Percentiles rank a stretch among this genome's conserved stretches.
These are phyloP conservation scores for Papiliotrema nemorosa DNA, from an alignment of 1,284 basidiomycete genomes.

Conservation along the genomic window DNA sequence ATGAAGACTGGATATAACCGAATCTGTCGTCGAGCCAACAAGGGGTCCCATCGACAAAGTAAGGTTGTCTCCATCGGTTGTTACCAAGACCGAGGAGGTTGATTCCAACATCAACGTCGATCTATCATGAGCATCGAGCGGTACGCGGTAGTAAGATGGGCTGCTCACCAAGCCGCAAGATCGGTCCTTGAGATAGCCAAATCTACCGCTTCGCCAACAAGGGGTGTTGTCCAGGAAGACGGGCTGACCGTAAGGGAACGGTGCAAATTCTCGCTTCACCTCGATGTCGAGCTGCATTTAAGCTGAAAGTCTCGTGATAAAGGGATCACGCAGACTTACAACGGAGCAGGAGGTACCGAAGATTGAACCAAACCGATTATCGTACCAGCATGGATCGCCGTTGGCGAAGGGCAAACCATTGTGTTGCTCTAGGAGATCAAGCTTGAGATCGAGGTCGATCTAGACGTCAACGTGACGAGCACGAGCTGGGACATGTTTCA, in stretches of 20 bases:
- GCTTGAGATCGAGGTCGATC: constrained; percentile 2
- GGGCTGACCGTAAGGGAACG: constrained; percentile 1
- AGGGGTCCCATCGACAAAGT: constrained; percentile 5
- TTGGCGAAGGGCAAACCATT: not conserved
- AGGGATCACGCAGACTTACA: constrained; percentile 9
- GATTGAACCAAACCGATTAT: constrained; percentile 9
- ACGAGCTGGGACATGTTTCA: not conserved
- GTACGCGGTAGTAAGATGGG: too few species aligned
- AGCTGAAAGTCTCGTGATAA: not conserved
- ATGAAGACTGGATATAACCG: constrained; percentile 8
- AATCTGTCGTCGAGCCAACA: constrained; percentile 10
- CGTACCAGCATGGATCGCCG: constrained; percentile 12
- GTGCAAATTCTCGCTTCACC: not conserved
- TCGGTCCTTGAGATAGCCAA: constrained; percentile 2
- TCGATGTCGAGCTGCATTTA: not conserved
- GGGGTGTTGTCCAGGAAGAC: not conserved
- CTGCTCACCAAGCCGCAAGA: not conserved
- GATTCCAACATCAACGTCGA: constrained; percentile 5
- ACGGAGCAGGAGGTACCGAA: constrained; percentile 9
- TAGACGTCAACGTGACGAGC: not conserved
- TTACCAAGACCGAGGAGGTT: not conserved
- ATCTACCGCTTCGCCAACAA: not conserved
- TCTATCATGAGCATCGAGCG: too few species aligned
- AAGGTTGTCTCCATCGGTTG: not conserved
- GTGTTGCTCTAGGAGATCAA: constrained; percentile 3